A percentile compares a stretch with the other conserved stretches of the same genome.
Conservation (phyloP, 1,139 yeast species). For the Hemisphaericaspora xylofermentans region DNA sequence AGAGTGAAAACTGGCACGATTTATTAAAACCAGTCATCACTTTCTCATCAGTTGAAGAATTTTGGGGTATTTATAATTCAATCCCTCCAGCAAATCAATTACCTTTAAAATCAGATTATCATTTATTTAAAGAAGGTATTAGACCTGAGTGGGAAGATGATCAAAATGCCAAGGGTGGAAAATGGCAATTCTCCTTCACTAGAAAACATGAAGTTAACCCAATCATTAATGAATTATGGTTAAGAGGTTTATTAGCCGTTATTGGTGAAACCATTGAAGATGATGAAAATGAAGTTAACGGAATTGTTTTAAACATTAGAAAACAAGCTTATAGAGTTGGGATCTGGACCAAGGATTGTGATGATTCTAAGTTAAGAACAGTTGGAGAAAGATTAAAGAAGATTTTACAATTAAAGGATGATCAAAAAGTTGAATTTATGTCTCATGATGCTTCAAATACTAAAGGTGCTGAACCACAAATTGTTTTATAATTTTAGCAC, state of each 20-base stretch:
- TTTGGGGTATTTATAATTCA: constrained; percentile 97
- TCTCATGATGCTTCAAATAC: constrained; percentile 57
- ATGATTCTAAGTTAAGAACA: constrained; percentile 57
- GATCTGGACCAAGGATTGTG: constrained; percentile 88
- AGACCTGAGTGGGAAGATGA: constrained; percentile 99
- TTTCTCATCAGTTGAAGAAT: constrained; percentile 91
- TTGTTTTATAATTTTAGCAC: constrained; percentile 36
- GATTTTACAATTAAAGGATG: constrained; percentile 66
- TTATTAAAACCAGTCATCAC: constrained; percentile 91
- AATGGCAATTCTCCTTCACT: constrained; percentile 76
- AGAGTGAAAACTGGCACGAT: constrained; percentile 88
- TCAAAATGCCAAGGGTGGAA: constrained; percentile 87
- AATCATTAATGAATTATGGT: constrained; percentile 89
- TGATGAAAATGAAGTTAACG: constrained; percentile 88
- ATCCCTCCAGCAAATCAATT: constrained; percentile 90
- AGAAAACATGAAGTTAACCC: constrained; percentile 60
- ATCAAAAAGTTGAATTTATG: constrained; percentile 73
- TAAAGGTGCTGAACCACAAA: constrained; percentile 44
- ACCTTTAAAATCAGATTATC: constrained; percentile 92
- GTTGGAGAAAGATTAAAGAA: constrained; percentile 87
- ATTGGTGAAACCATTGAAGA: constrained; percentile 96
- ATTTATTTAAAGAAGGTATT: constrained; percentile 89
- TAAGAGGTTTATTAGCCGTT: constrained; percentile 82
- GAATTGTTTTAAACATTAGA: constrained; percentile 89
- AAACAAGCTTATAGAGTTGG: constrained; percentile 82